These are phyloP conservation scores for Geranium rotundifolium DNA, from an alignment of 345 rosid species.

Conservation along the genomic window DNA sequence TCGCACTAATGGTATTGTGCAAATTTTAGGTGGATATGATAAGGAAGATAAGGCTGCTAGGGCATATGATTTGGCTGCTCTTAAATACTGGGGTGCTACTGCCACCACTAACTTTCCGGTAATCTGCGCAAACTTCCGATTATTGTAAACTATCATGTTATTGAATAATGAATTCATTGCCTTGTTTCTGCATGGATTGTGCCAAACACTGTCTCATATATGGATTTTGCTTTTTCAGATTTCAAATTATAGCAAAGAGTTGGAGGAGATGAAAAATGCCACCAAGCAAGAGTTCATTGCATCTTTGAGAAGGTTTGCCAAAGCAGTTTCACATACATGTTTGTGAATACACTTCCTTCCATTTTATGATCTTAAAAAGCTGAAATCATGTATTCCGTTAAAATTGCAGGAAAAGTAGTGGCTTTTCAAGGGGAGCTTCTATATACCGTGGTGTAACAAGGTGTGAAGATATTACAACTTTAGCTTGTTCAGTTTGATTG, in stretches of 20 bases:
- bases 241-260: no score
- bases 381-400: no score
- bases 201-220: no score
- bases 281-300: constrained; percentile 54
- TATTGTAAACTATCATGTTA: no score
- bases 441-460: constrained; percentile 93
- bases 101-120: constrained; percentile 94
- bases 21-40: constrained; percentile 79
- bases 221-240: no score
- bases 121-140: constrained; percentile 13
- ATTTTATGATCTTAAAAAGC: no score
- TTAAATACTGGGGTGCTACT: constrained; percentile 61
- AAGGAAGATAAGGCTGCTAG: constrained; percentile 97
- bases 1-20: background rate
- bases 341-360: no score
- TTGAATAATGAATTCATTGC: no score
- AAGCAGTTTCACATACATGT: no score
- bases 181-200: no score
- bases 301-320: no score
- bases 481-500: background rate
- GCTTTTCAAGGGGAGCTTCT: constrained; percentile 97
- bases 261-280: no score
- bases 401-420: constrained; percentile 72
- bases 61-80: constrained; percentile 44
- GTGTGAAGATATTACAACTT: constrained; percentile 13